Percentiles rank a stretch among this genome's conserved stretches.
phyloP scores from a whole-genome alignment of 2,329 filamentous ascomycete species.

The Pseudogymnoascus pannorum region DNA sequence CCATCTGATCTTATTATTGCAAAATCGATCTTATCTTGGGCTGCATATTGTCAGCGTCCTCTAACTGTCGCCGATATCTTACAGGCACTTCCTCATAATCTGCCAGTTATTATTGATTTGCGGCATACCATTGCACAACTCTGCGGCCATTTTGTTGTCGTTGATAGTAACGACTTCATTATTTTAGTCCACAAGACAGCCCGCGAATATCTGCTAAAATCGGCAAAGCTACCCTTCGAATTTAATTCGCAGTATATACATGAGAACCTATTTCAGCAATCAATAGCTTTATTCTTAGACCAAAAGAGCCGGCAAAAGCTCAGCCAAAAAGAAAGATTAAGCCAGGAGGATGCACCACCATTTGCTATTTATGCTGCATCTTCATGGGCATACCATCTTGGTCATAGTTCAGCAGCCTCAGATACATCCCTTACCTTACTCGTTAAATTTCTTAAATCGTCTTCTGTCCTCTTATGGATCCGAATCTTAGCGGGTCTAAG shows the following conservation, averaged over 20 bases:
- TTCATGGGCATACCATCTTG: constrained; percentile 25
- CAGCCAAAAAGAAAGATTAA: neutral
- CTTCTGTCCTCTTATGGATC: constrained; percentile 30
- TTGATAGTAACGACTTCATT: constrained; percentile 16
- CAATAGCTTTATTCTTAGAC: neutral
- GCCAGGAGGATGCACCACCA: constrained; percentile 11
- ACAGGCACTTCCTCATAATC: constrained; percentile 17
- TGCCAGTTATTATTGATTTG: constrained; percentile 16
- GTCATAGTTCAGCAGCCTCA: neutral
- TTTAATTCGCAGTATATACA: constrained; percentile 8
- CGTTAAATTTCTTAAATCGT: constrained; percentile 21
- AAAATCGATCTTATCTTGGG: constrained; percentile 24
- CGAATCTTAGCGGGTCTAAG: constrained; percentile 21
- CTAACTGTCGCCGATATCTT: constrained; percentile 22
- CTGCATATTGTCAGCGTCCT: constrained; percentile 19
- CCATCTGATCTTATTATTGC: constrained; percentile 15
- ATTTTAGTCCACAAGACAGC: constrained; percentile 26
- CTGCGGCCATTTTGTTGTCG: constrained; percentile 25
- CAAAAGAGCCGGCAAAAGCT: neutral
- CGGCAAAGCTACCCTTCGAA: neutral
- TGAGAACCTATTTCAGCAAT: neutral
- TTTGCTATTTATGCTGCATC: constrained; percentile 22
- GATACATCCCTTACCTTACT: constrained; percentile 16
- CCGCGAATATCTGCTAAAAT: constrained; percentile 19
- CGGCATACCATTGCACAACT: constrained; percentile 20